Base-by-base conservation (phyloP, 2,329 filamentous ascomycete species). In the Teratosphaeria nubilosa region DNA sequence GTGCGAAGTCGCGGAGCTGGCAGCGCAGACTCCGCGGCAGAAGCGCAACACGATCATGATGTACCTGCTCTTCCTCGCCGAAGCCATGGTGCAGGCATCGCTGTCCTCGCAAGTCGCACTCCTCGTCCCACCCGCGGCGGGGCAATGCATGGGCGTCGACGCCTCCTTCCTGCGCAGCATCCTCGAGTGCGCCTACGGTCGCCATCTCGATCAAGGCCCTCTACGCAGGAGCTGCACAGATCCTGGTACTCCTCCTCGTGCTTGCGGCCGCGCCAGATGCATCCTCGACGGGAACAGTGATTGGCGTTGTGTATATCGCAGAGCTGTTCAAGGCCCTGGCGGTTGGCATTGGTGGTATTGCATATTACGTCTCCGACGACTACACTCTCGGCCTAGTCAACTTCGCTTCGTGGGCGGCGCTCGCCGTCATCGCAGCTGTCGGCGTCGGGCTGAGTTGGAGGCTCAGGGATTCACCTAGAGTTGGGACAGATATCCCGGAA, bases 81-180 rank as follows among this genome's bases (percentile, higher is more conserved):
- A 78, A 68, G 76, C 76, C 69, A 76, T 78, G 64, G 77, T 78
- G 73, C 73, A 76, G 27, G 76, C 76, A n/a, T 76, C 74, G 56
- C 70, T 78, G 6, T 75, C 77, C 54, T 73, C 76, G 14, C 76
- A 78, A 59, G 73, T 78, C 45, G 73, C 75, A 60, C 74, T 78
- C 67, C 71, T 78, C 20, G 67, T 77, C 27, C 72, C 73, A 2
- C 20, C 30, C 2, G 74, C 74, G n/a, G 69, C 74, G 25, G 70
- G 76, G 31, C 74, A 70, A 57, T 78, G 76, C 62, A 73, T 74
- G 51, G 74, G 70, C 56, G 71, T 77, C 45, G 74, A 76, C 27
- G 73, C 74, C 1, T 76, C 75, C 1, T 78, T 78, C 57, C 69
- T 78, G 53, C 73, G 74, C 56, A 76, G 75, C 56, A 73, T 78